Base-by-base conservation (phyloP, 495 filamentous ascomycete genomes). In the Daldinia vernicosa region DNA sequence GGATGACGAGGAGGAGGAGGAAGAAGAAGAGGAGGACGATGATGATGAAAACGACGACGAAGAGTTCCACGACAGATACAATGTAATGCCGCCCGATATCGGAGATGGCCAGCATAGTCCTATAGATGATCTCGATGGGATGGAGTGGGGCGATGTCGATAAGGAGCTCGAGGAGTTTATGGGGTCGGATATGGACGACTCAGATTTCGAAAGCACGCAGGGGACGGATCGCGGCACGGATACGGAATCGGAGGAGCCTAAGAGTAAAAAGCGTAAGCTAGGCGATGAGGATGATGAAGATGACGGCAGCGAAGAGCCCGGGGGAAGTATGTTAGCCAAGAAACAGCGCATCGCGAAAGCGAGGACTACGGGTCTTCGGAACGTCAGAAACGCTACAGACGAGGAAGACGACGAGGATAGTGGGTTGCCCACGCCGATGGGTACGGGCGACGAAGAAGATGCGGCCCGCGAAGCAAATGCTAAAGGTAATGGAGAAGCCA, bases 141-240 rank as follows among this genome's bases (percentile, higher is more conserved):
- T 89, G 62, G 85, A 91, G 57, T 90, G 89, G 89, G 82, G 81
- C 37, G 80, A 78, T 14, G 83, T 90, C 12, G 89, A 93, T 67
- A 90, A 91, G 54, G 93, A 96, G 74, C 79, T 95, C 5, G 85
- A 88, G 45, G 92, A 94, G 17, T 96, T 95, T 70, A 81, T 95
- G 66, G 90, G 78, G 1, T 76, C 76, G 37, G 81, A 86, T 12
- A 87, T 84, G 24, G 88, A 90, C 19, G 88, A 88, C 51, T 90
- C 89, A 32, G 83, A 85, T 57, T 63, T 76, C 11, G 75, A 77
- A 32, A 76, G 69, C 57, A 76, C 70, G 1, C 58, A 86, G 81
- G 68, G 86, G 11, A 78, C 74, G 8, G 76, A 78, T 54, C 52
- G 37, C 26, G 72, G 70, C 22, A 69, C 61, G 14, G 74, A 76